phyloP scores from a whole-genome alignment of 768 basidiomycete species.

The Russula ochroleuca region DNA sequence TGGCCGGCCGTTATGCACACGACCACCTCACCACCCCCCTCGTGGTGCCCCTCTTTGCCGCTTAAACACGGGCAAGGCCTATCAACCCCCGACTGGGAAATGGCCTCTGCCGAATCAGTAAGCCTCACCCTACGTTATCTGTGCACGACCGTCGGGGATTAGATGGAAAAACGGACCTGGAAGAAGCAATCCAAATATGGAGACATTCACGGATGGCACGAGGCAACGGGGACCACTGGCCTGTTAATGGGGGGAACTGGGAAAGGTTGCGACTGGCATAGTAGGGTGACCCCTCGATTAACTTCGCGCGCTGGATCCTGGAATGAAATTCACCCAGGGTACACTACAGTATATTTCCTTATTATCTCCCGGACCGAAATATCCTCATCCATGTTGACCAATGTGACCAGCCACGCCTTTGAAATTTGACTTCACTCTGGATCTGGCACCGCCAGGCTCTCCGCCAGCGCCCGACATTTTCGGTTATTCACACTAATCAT shows the following conservation, averaged over 20 bases:
- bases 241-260: background rate
- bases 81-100: conserved; percentile 13
- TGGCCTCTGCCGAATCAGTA: background rate
- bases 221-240: background rate
- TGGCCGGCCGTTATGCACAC: background rate
- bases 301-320: background rate
- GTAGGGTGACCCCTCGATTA: background rate
- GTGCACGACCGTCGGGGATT: background rate
- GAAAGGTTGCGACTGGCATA: background rate
- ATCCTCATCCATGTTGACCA: background rate
- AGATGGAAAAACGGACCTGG: conserved; percentile 2
- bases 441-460: background rate
- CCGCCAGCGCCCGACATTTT: background rate
- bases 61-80: background rate
- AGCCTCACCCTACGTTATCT: background rate
- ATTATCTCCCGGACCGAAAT: conserved; percentile 1
- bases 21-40: background rate
- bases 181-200: conserved; percentile 8
- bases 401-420: background rate
- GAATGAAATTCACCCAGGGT: background rate
- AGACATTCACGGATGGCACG: conserved; percentile 2
- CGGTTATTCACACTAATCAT: background rate
- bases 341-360: background rate
- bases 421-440: background rate
- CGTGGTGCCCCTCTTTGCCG: conserved; percentile 7